Evolutionary conservation across 2,329 filamentous ascomycete genomes (phyloP).

Genomic region (Aspergillus awamori): DNA sequence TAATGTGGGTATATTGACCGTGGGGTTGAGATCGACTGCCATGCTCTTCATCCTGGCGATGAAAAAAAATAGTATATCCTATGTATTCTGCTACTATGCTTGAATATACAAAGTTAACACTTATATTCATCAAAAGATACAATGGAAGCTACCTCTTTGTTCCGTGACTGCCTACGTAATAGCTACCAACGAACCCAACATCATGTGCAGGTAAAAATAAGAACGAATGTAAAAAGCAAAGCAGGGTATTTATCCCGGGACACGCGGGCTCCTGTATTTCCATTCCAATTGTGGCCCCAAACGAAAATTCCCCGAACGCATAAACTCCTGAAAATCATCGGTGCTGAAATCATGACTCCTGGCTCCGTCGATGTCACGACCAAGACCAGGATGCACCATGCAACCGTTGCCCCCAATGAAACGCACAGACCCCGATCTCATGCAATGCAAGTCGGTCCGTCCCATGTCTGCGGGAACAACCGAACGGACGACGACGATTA

Average conservation of each 20-base stretch:
- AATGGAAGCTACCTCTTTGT: background rate
- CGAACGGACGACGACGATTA: conserved; percentile 2
- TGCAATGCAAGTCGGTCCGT: conserved; percentile 20
- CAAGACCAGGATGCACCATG: background rate
- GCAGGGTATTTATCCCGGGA: conserved; percentile 11
- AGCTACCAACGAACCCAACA: background rate
- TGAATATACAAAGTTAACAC: background rate
- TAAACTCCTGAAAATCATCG: conserved; percentile 7
- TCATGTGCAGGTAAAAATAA: background rate
- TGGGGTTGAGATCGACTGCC: too few relatives aligned
- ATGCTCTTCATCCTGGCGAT: too few relatives aligned
- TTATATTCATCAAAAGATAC: background rate
- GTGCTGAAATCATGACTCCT: background rate
- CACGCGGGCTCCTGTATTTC: conserved; percentile 1
- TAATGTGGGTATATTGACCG: too few relatives aligned
- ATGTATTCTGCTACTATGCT: too few relatives aligned
- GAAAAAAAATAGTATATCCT: too few relatives aligned
- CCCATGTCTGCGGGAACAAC: conserved; percentile 14
- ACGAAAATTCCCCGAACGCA: background rate
- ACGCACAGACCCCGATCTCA: conserved; percentile 19
- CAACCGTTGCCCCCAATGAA: conserved; percentile 9
- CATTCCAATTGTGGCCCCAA: background rate
- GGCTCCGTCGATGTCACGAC: background rate
- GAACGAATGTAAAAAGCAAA: background rate
- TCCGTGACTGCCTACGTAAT: background rate